Conservation (phyloP, 805 yeast species). For the Ogataea siamensis region DNA sequence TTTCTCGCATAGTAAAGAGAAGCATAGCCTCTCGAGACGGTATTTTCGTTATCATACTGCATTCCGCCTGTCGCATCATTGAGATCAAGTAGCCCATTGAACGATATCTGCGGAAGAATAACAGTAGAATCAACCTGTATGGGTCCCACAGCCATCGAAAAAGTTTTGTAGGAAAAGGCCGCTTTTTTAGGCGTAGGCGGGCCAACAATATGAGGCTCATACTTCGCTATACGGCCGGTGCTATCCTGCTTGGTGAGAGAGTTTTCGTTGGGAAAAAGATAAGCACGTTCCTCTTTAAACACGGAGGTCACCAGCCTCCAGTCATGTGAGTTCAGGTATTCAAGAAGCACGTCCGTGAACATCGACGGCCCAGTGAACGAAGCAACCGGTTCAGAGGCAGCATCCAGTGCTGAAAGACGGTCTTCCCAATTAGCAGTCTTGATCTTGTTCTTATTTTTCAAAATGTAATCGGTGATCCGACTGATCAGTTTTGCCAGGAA, state of each 20-base stretch:
- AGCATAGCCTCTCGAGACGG: slow-evolving; percentile 14
- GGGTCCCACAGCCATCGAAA: slow-evolving; percentile 19
- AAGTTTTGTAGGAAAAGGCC: slow-evolving; percentile 18
- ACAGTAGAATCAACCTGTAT: slow-evolving; percentile 18
- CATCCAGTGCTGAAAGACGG: slow-evolving; percentile 13
- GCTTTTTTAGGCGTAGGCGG: slow-evolving; percentile 13
- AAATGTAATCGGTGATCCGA: slow-evolving; percentile 19
- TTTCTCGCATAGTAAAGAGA: slow-evolving; percentile 21
- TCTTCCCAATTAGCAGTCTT: slow-evolving; percentile 16
- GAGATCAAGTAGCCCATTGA: slow-evolving; percentile 17
- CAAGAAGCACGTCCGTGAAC: slow-evolving; percentile 25
- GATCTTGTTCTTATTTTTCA: slow-evolving; percentile 7
- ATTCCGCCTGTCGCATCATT: slow-evolving; percentile 1
- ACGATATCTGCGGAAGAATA: slow-evolving; percentile 20
- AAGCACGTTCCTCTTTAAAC: slow-evolving; percentile 10
- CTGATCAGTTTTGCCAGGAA: slow-evolving; percentile 26
- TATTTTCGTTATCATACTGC: slow-evolving; percentile 7
- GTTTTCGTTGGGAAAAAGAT: slow-evolving; percentile 3
- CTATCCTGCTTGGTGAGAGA: slow-evolving; percentile 4
- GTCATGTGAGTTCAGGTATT: slow-evolving; percentile 20
- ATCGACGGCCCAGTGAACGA: slow-evolving; percentile 25
- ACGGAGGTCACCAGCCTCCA: slow-evolving; percentile 9
- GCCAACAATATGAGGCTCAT: slow-evolving; percentile 12
- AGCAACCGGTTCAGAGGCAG: slow-evolving; percentile 19
- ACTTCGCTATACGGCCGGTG: slow-evolving; percentile 2